Evolutionary conservation across 306 rosid species (phyloP).

Genomic region (Quercus berberidifolia): DNA sequence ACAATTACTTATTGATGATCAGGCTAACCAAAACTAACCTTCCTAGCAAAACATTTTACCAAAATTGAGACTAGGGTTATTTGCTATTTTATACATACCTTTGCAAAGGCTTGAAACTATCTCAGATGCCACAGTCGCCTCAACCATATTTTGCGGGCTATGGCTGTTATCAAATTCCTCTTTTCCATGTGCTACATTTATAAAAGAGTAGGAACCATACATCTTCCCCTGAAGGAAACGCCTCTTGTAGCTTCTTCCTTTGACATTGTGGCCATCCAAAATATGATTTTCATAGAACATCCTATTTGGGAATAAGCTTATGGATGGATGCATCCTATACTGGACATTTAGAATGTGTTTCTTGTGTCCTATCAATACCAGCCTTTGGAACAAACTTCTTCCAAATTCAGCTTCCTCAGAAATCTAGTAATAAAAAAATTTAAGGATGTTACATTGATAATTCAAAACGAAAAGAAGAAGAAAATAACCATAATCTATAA

Average conservation of each 20-base stretch:
- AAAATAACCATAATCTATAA: not conserved
- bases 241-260: constrained; percentile 5
- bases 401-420: constrained; percentile 22
- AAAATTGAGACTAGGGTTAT: not conserved
- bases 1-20: not conserved
- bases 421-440: constrained; percentile 7
- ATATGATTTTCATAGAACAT: constrained; percentile 24
- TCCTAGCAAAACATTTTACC: not conserved
- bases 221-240: constrained; percentile 22
- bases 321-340: constrained; percentile 42
- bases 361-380: constrained; percentile 26
- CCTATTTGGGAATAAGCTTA: constrained; percentile 35
- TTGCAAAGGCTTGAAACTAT: constrained; percentile 31
- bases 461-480: too few species aligned
- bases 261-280: constrained; percentile 23
- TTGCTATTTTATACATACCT: constrained; percentile 7
- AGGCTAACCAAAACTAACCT: not conserved
- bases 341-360: constrained; percentile 38
- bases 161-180: constrained; percentile 14
- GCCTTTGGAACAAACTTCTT: constrained; percentile 39
- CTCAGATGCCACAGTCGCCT: constrained; percentile 29
- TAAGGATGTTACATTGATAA: not conserved
- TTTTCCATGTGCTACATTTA: constrained; percentile 29
- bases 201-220: constrained; percentile 28
- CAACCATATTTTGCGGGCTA: constrained; percentile 27